Percentiles rank a stretch among this genome's conserved stretches.
phyloP scores from a whole-genome alignment of 371 early-diverging fungal species.

The Chytridiales sp. region DNA sequence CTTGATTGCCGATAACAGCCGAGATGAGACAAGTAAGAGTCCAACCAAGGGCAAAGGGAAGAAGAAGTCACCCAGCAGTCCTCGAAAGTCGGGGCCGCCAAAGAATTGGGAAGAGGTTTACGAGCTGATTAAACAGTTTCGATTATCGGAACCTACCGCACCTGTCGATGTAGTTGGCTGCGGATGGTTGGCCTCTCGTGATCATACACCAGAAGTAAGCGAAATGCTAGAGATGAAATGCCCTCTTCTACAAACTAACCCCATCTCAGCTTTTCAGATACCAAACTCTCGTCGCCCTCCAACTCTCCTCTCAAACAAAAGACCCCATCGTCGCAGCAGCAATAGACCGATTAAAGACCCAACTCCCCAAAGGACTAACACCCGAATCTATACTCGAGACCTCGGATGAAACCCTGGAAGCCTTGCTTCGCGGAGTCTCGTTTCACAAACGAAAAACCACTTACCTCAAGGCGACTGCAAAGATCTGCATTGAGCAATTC shows the following conservation, averaged over 20 bases:
- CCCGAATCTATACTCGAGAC: constrained; percentile 33
- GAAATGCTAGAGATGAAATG: constrained; percentile 15
- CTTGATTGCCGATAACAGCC: too few species aligned
- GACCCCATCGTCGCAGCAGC: constrained; percentile 88
- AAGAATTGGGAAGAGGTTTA: constrained; percentile 69
- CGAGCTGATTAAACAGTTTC: constrained; percentile 60
- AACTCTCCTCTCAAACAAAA: constrained; percentile 95
- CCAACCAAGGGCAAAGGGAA: too few species aligned
- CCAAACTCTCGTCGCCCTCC: constrained; percentile 86
- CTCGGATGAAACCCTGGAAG: constrained; percentile 59
- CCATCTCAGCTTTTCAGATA: constrained; percentile 65
- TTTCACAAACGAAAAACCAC: constrained; percentile 86
- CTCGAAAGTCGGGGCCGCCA: too few species aligned
- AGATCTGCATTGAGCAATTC: constrained; percentile 69
- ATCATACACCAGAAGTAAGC: constrained; percentile 45
- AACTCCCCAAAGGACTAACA: constrained; percentile 59
- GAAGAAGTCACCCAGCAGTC: too few species aligned
- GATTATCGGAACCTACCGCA: constrained; percentile 62
- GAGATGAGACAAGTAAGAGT: too few species aligned
- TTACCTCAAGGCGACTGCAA: constrained; percentile 75
- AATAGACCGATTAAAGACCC: constrained; percentile 63
- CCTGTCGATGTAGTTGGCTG: constrained; percentile 98
- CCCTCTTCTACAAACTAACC: constrained; percentile 18
- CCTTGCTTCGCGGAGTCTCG: constrained; percentile 79
- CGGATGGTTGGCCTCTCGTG: constrained; percentile 67